Base-by-base conservation (phyloP, 257 asterid species). In the Gynochthodes officinalis region DNA sequence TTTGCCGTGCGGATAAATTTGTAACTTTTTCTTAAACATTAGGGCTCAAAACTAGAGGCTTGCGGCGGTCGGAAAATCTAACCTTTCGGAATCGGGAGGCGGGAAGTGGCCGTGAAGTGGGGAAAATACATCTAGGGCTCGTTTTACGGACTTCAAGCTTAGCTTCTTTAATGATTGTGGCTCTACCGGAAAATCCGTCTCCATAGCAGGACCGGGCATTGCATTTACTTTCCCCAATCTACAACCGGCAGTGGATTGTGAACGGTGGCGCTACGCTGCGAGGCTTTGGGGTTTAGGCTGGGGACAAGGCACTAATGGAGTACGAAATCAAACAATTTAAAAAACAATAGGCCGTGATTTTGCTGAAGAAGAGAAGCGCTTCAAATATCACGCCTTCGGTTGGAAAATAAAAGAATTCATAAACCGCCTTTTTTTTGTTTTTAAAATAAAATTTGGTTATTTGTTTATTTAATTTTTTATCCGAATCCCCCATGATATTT, bases 81-180 rank as follows among this genome's bases (percentile, higher is more conserved):
- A 90, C 99, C 99, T 92, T 68, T 86, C 89, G 11, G 87, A 77
- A 54, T 95, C 97, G 57, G 93, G 86, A 43, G 96, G 89, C 62
- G 98, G 96, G 42, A 88, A 81, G 48, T 89, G 89, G 5, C 84
- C 90, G 71, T 89, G 97, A 6, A 78, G 73, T 42, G 98, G 97
- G n/a, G 99, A 87, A 82, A 95, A 95, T 16, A 89, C 78, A 87
- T 95, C 99, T 55, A 95, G 99, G 15, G 99, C 81, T 23, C 98
- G 86, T 86, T 92, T 95, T 55, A 86, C 55, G 58, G 96, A 95
- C 74, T 92, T 95, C 84, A 84, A 90, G 77, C 91, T 87, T 21
- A 95, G 90, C 81, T 90, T 95, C 92, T 90, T 95, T 48, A 92
- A 67, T 18, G 98, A 95, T 66, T 95, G 99, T 19, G 99, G 99